Conservation (phyloP, 768 basidiomycete genomes). For the Leucocoprinus birnbaumii region DNA sequence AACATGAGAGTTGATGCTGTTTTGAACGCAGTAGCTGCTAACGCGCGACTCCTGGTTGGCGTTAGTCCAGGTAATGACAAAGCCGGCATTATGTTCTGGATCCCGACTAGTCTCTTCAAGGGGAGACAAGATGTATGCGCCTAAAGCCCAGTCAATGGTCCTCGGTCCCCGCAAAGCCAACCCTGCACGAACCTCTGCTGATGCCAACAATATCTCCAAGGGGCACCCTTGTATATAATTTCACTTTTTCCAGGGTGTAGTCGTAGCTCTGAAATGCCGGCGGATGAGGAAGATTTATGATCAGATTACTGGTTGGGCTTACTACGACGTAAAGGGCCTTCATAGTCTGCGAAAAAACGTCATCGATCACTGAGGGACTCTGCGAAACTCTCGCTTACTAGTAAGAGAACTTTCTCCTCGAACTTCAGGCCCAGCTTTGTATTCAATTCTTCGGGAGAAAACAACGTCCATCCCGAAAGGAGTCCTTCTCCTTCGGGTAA, state of each 20-base stretch:
- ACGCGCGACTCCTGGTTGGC: constrained; percentile 71
- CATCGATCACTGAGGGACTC: background rate
- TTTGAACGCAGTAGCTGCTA: constrained; percentile 84
- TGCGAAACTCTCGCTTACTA: constrained; percentile 51
- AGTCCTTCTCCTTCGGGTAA: constrained; percentile 74
- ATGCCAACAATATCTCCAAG: constrained; percentile 76
- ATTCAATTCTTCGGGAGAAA: constrained; percentile 79
- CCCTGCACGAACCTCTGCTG: constrained; percentile 57
- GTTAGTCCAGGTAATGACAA: constrained; percentile 77
- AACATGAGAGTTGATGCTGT: constrained; percentile 40
- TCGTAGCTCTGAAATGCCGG: constrained; percentile 71
- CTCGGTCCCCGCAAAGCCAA: background rate
- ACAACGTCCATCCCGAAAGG: constrained; percentile 87
- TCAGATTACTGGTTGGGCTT: constrained; percentile 24
- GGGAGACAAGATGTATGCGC: constrained; percentile 93
- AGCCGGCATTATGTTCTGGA: constrained; percentile 84
- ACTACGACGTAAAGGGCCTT: constrained; percentile 79
- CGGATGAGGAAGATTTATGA: background rate
- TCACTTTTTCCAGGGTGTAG: constrained; percentile 90
- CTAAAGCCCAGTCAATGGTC: constrained; percentile 33
- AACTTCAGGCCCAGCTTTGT: constrained; percentile 72
- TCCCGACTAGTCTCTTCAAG: constrained; percentile 92
- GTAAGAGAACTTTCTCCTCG: constrained; percentile 90
- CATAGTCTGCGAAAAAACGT: constrained; percentile 23
- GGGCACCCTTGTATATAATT: constrained; percentile 86